phyloP scores from a whole-genome alignment of 352 stramenopile genomes.

The Globisporangium irregulare region DNA sequence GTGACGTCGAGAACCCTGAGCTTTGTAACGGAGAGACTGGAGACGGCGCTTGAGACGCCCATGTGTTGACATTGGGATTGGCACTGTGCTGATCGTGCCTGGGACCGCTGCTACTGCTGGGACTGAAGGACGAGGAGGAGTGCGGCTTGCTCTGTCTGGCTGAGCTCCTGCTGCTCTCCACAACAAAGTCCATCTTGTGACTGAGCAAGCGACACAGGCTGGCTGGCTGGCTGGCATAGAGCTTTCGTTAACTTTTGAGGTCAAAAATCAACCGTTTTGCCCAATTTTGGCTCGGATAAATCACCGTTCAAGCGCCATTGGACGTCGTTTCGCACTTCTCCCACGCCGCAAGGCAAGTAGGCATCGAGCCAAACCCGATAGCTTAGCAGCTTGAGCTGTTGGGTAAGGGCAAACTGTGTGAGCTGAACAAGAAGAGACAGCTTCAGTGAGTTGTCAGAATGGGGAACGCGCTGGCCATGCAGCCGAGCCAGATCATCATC shows the following conservation, averaged over 20 bases:
- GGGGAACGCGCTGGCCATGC: constrained; percentile 42
- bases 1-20: background rate
- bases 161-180: background rate
- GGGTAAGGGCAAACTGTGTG: background rate
- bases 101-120: background rate
- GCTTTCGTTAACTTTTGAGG: background rate
- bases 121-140: background rate
- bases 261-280: background rate
- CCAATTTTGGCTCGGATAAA: too few species aligned
- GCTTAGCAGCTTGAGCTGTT: background rate
- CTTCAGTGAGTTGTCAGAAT: constrained; percentile 15
- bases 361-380: background rate
- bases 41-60: too few species aligned
- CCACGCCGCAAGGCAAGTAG: too few species aligned
- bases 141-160: background rate
- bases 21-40: background rate
- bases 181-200: background rate
- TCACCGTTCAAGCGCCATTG: too few species aligned
- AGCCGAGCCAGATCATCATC: constrained; percentile 34
- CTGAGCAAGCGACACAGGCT: background rate
- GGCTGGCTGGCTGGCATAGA: background rate
- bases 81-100: background rate
- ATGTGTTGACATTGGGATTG: background rate
- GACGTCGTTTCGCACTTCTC: too few species aligned
- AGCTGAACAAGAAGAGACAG: background rate